Evolutionary conservation across 2,329 filamentous ascomycete genomes (phyloP).

Genomic region (Apiospora arundinis): DNA sequence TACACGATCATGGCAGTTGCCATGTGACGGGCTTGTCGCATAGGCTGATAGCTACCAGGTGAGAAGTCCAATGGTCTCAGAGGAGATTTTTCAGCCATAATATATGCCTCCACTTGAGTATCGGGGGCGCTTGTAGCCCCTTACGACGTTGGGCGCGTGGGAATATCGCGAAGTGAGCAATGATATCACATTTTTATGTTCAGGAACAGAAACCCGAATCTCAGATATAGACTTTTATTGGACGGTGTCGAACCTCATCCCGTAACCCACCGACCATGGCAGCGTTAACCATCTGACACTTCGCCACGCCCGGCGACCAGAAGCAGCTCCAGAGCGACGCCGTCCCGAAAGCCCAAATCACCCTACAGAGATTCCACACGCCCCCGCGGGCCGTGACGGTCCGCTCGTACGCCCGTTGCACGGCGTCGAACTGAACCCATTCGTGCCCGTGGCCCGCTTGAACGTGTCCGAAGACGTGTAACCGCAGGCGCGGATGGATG

Average conservation of each 20-base stretch:
- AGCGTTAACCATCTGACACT: background rate
- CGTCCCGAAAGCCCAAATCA: background rate
- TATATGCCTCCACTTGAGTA: background rate
- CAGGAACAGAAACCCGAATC: no score
- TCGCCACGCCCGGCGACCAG: no score
- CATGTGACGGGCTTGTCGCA: background rate
- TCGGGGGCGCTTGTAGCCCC: background rate
- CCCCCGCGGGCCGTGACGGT: background rate
- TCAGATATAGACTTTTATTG: background rate
- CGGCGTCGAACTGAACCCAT: slow-evolving; percentile 65
- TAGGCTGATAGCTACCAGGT: background rate
- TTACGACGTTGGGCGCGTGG: no score
- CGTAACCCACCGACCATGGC: background rate
- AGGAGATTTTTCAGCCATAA: background rate
- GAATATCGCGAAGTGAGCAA: background rate
- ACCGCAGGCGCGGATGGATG: slow-evolving; percentile 58
- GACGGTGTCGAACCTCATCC: background rate
- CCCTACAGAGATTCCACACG: background rate
- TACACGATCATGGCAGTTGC: background rate
- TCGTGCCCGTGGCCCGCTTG: slow-evolving; percentile 75
- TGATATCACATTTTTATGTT: no score
- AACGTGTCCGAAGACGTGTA: slow-evolving; percentile 76
- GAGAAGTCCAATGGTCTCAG: background rate
- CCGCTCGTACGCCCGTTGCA: slow-evolving; percentile 30
- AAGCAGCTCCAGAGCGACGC: background rate